Conservation (phyloP, 2,329 filamentous ascomycete genomes). For the Triangularia setosa region DNA sequence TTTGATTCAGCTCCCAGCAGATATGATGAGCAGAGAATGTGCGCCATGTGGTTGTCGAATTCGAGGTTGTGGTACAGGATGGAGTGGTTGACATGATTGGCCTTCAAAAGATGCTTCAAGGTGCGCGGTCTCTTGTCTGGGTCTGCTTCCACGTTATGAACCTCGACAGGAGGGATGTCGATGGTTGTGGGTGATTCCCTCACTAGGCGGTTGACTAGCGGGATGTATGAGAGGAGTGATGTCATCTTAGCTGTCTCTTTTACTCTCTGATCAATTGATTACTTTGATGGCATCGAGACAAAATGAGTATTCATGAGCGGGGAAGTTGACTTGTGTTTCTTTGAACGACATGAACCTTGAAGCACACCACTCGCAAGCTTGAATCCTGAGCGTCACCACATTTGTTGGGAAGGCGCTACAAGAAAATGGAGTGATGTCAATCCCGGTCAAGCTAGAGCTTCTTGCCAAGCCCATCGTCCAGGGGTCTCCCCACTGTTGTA, state of each 20-base stretch:
- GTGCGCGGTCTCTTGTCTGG: constrained; percentile 75
- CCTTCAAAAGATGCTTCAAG: constrained; percentile 83
- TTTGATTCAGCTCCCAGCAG: constrained; percentile 71
- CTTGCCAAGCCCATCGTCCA: background rate
- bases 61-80: constrained; percentile 71
- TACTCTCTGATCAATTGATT: background rate
- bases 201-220: constrained; percentile 30
- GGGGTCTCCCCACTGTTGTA: constrained; percentile 1
- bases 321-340: background rate
- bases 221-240: constrained; percentile 30
- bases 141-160: constrained; percentile 75
- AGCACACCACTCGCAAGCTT: background rate
- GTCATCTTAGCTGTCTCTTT: constrained; percentile 18
- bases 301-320: background rate
- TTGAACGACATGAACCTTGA: background rate
- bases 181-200: constrained; percentile 37
- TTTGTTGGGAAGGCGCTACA: constrained; percentile 9
- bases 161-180: constrained; percentile 62
- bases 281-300: background rate
- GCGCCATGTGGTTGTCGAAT: constrained; percentile 80
- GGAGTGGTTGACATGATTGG: constrained; percentile 87
- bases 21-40: constrained; percentile 81
- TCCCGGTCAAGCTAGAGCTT: background rate
- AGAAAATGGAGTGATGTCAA: constrained; percentile 20
- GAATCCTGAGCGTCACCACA: background rate